Evolutionary conservation across 208 protist species (phyloP), one percentile per base, ranked within the genome.

Genomic region (Leishmania martiniquensis): DNA sequence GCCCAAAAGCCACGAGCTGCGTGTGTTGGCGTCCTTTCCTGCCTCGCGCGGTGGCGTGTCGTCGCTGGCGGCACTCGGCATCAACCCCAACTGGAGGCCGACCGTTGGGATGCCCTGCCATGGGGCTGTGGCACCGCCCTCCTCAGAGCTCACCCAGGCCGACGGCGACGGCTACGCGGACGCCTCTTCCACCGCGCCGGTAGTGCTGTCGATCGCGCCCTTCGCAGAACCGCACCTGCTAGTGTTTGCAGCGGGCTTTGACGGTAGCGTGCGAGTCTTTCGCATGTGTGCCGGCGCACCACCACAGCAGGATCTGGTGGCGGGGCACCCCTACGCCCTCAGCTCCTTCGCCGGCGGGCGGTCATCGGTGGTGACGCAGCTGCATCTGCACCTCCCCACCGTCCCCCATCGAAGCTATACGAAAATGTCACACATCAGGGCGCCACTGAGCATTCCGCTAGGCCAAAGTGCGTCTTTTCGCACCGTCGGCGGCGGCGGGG

Each of bases 231-330:
- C 60, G 13, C 45, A 67, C 25, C 44, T 75, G 1, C 78, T 82
- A 63, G 51, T 96, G 12, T 63, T 94, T 49, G 85, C 90, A 17
- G 91, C 80, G 12, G 82, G 87, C 39, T 70, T 87, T 25, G 89
- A 95, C 63, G 89, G 86, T 34, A 87, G 91, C 73, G 91, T 93
- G 59, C 90, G 91, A 15, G 73, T 94, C 63, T 93, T 95, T 77
- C 75, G 74, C 17, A 45, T 94, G 12, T 39, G 79, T 17, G 39
- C 60, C 44, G 22, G 20, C 37, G 29, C 47, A 34, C n/a, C 32
- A 29, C 32, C 7, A 55, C 29, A 57, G n/a, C 44, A 12, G 39
- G 20, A 49, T 13, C 15, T 63, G 12, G 37, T 34, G 22, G 39
- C 78, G 5, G 54, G n/a, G 34, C 37, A 63, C 42, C 60, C 67